These are phyloP conservation scores for Cyphellophora attinorum DNA, from an alignment of 2,329 filamentous ascomycete genomes.

Conservation along the genomic window DNA sequence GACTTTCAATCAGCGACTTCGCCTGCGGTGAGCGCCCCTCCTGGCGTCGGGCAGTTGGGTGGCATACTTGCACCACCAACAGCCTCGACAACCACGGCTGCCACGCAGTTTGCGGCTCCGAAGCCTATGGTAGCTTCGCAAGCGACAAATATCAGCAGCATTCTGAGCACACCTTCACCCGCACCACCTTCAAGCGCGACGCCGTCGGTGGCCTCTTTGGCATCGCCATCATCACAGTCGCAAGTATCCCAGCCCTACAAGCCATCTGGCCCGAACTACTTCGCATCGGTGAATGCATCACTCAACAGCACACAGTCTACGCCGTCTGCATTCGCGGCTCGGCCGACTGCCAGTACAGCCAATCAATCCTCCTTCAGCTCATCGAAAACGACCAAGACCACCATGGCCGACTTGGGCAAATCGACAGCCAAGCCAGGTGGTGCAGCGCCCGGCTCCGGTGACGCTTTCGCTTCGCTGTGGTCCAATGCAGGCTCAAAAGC, in stretches of 20 bases:
- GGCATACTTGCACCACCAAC: constrained; percentile 37
- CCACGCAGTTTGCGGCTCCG: constrained; percentile 67
- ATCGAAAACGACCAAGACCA: constrained; percentile 23
- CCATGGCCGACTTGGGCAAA: constrained; percentile 36
- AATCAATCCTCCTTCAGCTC: constrained; percentile 28
- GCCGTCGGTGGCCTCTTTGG: constrained; percentile 25
- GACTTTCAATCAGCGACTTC: constrained; percentile 87
- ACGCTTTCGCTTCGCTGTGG: constrained; percentile 87
- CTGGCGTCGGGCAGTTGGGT: constrained; percentile 27
- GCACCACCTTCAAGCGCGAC: constrained; percentile 48
- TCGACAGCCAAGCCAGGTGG: constrained; percentile 31
- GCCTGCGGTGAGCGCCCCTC: constrained; percentile 30
- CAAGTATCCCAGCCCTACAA: constrained; percentile 48
- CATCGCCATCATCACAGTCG: constrained; percentile 41
- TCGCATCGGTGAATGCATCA: constrained; percentile 58
- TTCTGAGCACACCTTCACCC: constrained; percentile 66
- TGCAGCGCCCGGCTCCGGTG: constrained; percentile 51
- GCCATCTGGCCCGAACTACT: constrained; percentile 82
- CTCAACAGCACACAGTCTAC: constrained; percentile 18
- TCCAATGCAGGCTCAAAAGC: constrained; percentile 57
- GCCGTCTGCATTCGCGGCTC: constrained; percentile 20
- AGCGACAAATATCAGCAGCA: constrained; percentile 67
- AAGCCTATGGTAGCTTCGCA: constrained; percentile 78
- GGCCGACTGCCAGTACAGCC: constrained; percentile 21
- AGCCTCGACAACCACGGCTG: constrained; percentile 36